These are phyloP conservation scores for Allium sativum DNA, from an alignment of 106 monocot species.

Conservation along the genomic window DNA sequence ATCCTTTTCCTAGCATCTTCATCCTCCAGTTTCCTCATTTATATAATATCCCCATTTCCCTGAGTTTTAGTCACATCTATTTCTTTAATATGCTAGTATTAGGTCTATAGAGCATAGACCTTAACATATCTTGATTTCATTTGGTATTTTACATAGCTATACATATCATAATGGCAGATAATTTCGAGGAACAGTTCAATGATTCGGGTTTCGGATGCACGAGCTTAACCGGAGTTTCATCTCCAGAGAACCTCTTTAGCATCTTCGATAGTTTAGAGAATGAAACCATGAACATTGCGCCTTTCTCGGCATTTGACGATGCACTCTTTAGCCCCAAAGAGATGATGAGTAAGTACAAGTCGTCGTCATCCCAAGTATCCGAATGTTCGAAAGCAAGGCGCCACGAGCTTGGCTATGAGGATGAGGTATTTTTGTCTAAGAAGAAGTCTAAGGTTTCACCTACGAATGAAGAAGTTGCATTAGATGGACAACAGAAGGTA, in stretches of 20 bases:
- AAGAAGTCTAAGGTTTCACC: constrained; percentile 35
- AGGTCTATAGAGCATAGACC: not conserved
- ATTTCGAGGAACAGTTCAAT: constrained; percentile 36
- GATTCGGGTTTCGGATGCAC: constrained; percentile 19
- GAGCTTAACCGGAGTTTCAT: constrained; percentile 15
- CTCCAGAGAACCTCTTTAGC: constrained; percentile 59
- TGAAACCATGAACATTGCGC: not conserved
- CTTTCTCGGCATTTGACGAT: constrained; percentile 19
- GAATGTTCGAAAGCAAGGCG: not conserved
- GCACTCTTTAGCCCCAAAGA: constrained; percentile 5
- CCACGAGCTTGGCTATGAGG: constrained; percentile 14
- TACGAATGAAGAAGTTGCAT: not conserved
- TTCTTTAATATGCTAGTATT: not conserved
- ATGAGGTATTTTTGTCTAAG: constrained; percentile 7
- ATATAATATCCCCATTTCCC: not conserved
- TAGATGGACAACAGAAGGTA: constrained; percentile 32
- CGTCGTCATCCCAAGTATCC: not conserved
- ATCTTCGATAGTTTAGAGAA: constrained; percentile 47
- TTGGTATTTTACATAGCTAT: not conserved
- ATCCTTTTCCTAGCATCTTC: not conserved
- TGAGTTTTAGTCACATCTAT: not conserved
- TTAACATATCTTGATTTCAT: not conserved
- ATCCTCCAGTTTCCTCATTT: not conserved
- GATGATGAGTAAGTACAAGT: not conserved
- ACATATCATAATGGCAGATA: constrained; percentile 15